phyloP scores from a whole-genome alignment of 176 grass and related monocot species.

The Carex kokanica region DNA sequence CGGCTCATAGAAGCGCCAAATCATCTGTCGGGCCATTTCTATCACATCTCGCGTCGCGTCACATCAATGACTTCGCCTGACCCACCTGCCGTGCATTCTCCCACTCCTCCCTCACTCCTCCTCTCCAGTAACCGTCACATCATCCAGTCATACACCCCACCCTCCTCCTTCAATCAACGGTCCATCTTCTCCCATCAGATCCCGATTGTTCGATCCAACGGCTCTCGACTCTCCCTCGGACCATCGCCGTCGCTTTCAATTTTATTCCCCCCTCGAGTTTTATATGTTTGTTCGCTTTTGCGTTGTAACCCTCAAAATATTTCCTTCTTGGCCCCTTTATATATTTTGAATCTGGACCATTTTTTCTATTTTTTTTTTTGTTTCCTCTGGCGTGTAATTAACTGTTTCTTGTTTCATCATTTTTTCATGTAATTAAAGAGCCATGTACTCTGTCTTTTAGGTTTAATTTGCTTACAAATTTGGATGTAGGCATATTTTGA shows the following conservation, averaged over 20 bases:
- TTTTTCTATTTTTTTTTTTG: no score
- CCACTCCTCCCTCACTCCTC: not conserved
- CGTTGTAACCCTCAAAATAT: not conserved
- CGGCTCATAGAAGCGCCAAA: not conserved
- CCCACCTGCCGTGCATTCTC: not conserved
- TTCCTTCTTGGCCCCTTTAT: not conserved
- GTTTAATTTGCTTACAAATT: not conserved
- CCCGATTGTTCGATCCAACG: not conserved
- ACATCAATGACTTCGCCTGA: not conserved
- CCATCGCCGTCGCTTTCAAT: conserved; percentile 3
- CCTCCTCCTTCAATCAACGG: not conserved
- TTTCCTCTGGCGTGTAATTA: not conserved
- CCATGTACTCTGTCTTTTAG: not conserved
- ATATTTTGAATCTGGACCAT: not conserved
- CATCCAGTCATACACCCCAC: not conserved
- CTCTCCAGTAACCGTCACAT: not conserved
- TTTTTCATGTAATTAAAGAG: not conserved
- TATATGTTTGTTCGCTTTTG: not conserved
- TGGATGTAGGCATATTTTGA: not conserved
- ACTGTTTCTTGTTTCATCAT: not conserved
- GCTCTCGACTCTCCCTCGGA: not conserved
- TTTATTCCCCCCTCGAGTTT: conserved; percentile 9
- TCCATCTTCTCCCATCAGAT: not conserved
- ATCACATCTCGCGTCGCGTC: conserved; percentile 11
- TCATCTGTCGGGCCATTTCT: not conserved